These are phyloP conservation scores for Blastocystis sp. DNA, from an alignment of 352 stramenopile genomes.

Conservation along the genomic window DNA sequence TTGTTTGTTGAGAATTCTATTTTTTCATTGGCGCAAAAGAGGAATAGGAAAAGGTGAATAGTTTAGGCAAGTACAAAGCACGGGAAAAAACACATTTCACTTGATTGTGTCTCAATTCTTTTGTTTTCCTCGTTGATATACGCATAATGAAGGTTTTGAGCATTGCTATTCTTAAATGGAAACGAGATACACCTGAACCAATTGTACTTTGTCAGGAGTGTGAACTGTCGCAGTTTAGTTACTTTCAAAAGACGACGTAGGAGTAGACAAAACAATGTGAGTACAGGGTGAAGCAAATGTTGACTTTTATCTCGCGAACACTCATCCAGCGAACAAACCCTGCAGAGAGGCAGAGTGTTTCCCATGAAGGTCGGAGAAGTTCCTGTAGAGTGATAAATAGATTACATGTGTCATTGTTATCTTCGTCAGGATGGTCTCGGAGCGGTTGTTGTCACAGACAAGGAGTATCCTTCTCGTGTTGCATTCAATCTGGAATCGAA, in stretches of 20 bases:
- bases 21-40: not conserved
- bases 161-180: slow-evolving; percentile 77
- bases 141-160: slow-evolving; percentile 79
- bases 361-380: slow-evolving; percentile 84
- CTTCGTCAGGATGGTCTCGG: slow-evolving; percentile 90
- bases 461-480: slow-evolving; percentile 95
- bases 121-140: no score
- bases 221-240: slow-evolving; percentile 80
- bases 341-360: slow-evolving; percentile 92
- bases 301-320: slow-evolving; percentile 98
- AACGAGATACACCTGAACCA: slow-evolving; percentile 74
- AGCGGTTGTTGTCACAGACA: slow-evolving; percentile 91
- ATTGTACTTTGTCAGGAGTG: slow-evolving; percentile 75
- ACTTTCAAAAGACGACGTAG: slow-evolving; percentile 79
- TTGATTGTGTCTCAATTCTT: no score
- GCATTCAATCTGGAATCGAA: slow-evolving; percentile 93
- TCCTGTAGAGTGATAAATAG: slow-evolving; percentile 69
- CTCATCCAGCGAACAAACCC: slow-evolving; percentile 93
- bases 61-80: no score
- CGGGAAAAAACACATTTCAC: no score
- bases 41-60: no score
- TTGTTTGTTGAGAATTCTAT: slow-evolving; percentile 47
- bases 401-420: slow-evolving; percentile 97
- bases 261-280: not conserved
- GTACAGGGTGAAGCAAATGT: slow-evolving; percentile 90